Evolutionary conservation across 495 filamentous ascomycete species (phyloP), one percentile per base, ranked within the genome.

Genomic region (Cairneyella variabilis): DNA sequence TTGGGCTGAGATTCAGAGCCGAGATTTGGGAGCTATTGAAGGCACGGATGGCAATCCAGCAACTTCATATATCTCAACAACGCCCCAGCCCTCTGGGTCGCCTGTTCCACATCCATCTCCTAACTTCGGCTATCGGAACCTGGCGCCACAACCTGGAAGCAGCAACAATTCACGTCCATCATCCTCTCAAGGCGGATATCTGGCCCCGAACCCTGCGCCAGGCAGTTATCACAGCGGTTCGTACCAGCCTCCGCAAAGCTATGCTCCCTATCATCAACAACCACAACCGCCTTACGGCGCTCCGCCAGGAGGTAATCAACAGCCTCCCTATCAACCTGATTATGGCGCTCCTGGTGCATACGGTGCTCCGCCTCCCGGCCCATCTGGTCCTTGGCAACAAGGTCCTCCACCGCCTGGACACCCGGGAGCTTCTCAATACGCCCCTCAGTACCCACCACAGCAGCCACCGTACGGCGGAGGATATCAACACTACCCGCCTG

Each of bases 1-100:
- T 3, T 81, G 78, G 78, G 63, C 65, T n/a, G 69, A 80, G 47
- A 69, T 79, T 32, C 66, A 68, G 34, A 68, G 64, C 28, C 63
- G 73, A 52, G 71, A 75, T 50, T 51, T 74, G 2, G 58, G 63
- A 38, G 64, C 66, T 14, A 68, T 74, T 67, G 56, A 57, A 59
- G 58, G 56, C 18, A 26, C 5, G 11, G 62, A 64, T 26, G 50
- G 43, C 11, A 58, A 48, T 20, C 61, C 61, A 3, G 18, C 32
- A 25, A 16, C 23, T 16, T 40, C 46, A 6, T 60, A 60, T 18
- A 41, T 59, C 10, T 21, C 32, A 3, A 8, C 54, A 3, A 37
- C 50, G 16, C 51, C 61, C 3, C 38, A 43, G 20, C 49, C 51
- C 3, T 4, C 25, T 7, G 38, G 45, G 45, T 44, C 56, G 8